Conservation (phyloP, 306 rosid genomes). For the Phaseolus lunatus region DNA sequence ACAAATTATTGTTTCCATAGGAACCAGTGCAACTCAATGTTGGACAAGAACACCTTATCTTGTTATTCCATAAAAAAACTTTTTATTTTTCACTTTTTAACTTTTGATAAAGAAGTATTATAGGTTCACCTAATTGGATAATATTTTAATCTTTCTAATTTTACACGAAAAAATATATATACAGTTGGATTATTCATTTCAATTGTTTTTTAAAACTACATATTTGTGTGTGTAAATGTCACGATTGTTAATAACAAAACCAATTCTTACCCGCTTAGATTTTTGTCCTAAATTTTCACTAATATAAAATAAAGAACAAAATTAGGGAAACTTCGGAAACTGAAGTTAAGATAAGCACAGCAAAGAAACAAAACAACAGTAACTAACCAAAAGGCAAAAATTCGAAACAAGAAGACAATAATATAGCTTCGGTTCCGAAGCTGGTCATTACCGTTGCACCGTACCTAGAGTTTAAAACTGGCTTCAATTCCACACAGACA, state of each 20-base stretch:
- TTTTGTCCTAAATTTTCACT: not conserved
- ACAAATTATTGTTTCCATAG: not conserved
- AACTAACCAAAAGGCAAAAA: not conserved
- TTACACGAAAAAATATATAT: too few species aligned
- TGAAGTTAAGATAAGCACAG: not conserved
- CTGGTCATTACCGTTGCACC: conserved; percentile 81
- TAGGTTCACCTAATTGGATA: too few species aligned
- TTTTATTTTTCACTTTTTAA: too few species aligned
- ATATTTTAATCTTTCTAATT: too few species aligned
- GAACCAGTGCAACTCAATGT: too few species aligned
- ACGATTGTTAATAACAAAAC: not conserved
- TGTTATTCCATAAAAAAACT: too few species aligned
- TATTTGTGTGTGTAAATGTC: not conserved
- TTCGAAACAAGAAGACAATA: not conserved
- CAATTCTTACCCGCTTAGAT: not conserved
- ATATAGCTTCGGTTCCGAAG: conserved; percentile 70
- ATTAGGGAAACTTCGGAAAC: not conserved
- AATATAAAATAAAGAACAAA: not conserved
- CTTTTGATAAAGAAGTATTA: too few species aligned
- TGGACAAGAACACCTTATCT: too few species aligned
- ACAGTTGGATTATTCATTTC: not conserved
- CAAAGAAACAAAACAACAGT: not conserved
- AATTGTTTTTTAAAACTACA: not conserved
- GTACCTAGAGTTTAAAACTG: conserved; percentile 59
- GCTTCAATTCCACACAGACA: not conserved